phyloP scores from a whole-genome alignment of 768 basidiomycete genomes.

The Chlorophyllum brunneum region DNA sequence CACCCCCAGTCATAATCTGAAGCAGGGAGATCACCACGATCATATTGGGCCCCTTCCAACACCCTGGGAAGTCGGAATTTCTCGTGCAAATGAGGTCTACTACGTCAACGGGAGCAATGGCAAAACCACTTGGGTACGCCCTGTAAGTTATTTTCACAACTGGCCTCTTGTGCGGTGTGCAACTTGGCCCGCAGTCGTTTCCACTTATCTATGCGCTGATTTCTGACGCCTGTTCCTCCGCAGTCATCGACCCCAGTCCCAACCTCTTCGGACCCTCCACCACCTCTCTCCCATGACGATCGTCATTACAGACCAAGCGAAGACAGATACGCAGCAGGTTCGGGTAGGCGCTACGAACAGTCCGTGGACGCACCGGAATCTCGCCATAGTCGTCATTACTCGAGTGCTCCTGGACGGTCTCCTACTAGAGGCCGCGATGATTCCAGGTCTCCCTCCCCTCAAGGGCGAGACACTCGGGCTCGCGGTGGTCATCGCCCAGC shows the following conservation, averaged over 20 bases:
- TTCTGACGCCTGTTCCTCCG: constrained; percentile 19
- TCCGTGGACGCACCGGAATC: constrained; percentile 15
- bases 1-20: constrained; percentile 18
- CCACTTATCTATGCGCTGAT: neutral
- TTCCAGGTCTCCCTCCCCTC: constrained; percentile 25
- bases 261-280: constrained; percentile 10
- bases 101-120: constrained; percentile 57
- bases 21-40: constrained; percentile 23
- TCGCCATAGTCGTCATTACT: constrained; percentile 15
- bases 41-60: constrained; percentile 38
- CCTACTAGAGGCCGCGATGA: constrained; percentile 25
- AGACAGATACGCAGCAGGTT: constrained; percentile 15
- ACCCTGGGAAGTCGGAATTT: constrained; percentile 57
- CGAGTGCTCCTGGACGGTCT: constrained; percentile 22
- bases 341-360: constrained; percentile 16
- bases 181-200: too few relatives aligned
- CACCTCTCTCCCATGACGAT: constrained; percentile 49
- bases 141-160: constrained; percentile 31
- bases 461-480: constrained; percentile 15
- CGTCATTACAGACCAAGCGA: constrained; percentile 61
- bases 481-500: constrained; percentile 22
- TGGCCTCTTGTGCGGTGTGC: neutral
- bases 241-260: constrained; percentile 22
- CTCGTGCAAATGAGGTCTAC: constrained; percentile 43
- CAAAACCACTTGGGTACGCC: constrained; percentile 56